Base-by-base conservation (phyloP, 129 eudicot species). In the Dittrichia graveolens region DNA sequence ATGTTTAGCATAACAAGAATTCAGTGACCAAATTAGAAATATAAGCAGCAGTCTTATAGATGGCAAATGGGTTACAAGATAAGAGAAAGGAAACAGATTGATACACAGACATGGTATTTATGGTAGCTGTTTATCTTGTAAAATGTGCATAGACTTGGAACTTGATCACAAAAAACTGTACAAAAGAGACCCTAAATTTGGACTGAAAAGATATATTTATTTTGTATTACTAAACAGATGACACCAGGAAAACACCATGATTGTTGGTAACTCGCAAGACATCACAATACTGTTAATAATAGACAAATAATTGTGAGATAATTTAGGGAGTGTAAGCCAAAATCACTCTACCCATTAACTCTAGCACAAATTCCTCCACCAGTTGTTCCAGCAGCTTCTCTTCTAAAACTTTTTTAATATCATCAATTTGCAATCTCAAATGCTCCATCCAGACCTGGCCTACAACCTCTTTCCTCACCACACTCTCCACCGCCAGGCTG, bases 391-490 rank as follows among this genome's bases (percentile, higher is more conserved):
- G 75, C 86, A 95, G 56, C 75, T 81, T 81, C 81, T 82, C 87
- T 83, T 84, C 94, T 44, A 95, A 84, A 71, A 86, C 97, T 71
- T 79, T 80, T 5, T 81, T 83, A 14, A 90, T 72, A 62, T 61
- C 64, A 71, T 83, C 94, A 40, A 84, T 49, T 50, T 95, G 94
- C 78, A 81, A 37, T 57, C 82, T 80, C 79, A 88, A 66, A 40
- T 61, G 60, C 43, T 81, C 96, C 18, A n/a, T 64, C 99, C 99
- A 90, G 18, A 85, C 86, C 68, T 78, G 82, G 11, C 88, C 94
- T 53, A 72, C 88, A 52, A 95, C 89, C 87, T 95, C 95, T 80
- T 82, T 88, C 72, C 84, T 84, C 73, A 81, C 93, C 76, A 84
- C 85, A 67, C 81, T 70, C 74, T 87, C 99, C 81, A 90, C 88